These are phyloP conservation scores for Solanum arcanum DNA, from an alignment of 257 asterid species.

Conservation along the genomic window DNA sequence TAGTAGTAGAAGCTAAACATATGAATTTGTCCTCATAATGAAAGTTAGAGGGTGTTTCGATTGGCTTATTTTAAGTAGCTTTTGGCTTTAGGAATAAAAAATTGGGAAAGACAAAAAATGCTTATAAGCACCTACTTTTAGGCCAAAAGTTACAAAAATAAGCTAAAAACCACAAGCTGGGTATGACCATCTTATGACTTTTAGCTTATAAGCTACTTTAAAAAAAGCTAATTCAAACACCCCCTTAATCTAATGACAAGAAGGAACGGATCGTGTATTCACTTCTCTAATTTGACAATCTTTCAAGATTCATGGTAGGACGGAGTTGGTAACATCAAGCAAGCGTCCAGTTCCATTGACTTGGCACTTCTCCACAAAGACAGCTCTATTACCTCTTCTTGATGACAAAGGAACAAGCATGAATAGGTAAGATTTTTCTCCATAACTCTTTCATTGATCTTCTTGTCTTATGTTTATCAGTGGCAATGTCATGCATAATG, in stretches of 20 bases:
- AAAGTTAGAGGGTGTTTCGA: background rate
- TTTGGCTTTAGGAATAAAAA: background rate
- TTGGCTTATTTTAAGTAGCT: background rate
- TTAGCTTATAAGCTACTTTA: background rate
- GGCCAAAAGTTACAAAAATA: background rate
- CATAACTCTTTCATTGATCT: background rate
- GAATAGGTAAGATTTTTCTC: constrained; percentile 52
- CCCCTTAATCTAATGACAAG: background rate
- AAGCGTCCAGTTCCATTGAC: constrained; percentile 97
- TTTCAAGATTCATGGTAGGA: constrained; percentile 89
- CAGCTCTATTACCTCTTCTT: constrained; percentile 75
- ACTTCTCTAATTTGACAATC: constrained; percentile 12
- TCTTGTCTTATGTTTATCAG: background rate
- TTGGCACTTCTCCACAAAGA: constrained; percentile 89
- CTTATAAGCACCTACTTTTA: background rate
- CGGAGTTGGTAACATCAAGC: constrained; percentile 85
- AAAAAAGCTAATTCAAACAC: background rate
- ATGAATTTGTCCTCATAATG: background rate
- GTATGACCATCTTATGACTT: background rate
- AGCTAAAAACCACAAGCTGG: background rate
- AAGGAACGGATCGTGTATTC: background rate
- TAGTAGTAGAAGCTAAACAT: background rate
- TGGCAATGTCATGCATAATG: background rate
- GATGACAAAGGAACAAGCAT: constrained; percentile 88
- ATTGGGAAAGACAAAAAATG: background rate